Evolutionary conservation across 1,284 basidiomycete species (phyloP).

Genomic region (Clitocybe nebularis): DNA sequence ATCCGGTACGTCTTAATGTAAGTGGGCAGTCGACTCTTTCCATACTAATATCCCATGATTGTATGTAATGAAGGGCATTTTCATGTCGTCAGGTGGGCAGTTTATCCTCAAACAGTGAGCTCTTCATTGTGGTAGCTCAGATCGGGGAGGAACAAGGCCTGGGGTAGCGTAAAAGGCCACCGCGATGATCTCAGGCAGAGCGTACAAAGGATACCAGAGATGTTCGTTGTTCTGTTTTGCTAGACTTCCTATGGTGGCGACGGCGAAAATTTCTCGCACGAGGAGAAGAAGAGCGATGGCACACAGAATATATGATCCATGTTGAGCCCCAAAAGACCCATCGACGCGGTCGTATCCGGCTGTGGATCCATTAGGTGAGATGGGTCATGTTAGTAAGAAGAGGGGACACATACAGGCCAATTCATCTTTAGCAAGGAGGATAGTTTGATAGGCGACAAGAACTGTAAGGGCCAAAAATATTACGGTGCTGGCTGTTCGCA

Average conservation of each 20-base stretch:
- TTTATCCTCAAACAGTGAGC: too few relatives aligned
- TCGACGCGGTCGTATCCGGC: slow-evolving; percentile 8
- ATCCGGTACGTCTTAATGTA: too few relatives aligned
- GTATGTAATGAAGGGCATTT: too few relatives aligned
- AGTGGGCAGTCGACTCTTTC: too few relatives aligned
- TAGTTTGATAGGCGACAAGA: slow-evolving; percentile 35
- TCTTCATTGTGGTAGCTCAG: slow-evolving; percentile 9
- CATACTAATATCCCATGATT: too few relatives aligned
- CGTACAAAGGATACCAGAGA: slow-evolving; percentile 42
- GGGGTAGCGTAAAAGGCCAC: slow-evolving; percentile 36
- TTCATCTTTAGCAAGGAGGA: slow-evolving; percentile 26
- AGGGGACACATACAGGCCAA: slow-evolving; percentile 14
- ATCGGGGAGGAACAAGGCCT: slow-evolving; percentile 34
- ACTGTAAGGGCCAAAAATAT: slow-evolving; percentile 44
- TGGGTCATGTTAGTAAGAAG: not conserved
- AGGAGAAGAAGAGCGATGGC: slow-evolving; percentile 36
- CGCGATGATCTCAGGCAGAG: slow-evolving; percentile 40
- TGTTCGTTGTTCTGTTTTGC: slow-evolving; percentile 33
- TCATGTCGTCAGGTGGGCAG: too few relatives aligned
- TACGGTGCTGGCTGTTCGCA: slow-evolving; percentile 33
- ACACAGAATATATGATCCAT: slow-evolving; percentile 32
- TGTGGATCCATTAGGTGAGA: not conserved
- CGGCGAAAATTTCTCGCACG: slow-evolving; percentile 36
- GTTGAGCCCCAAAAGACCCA: slow-evolving; percentile 22
- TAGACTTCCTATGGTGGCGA: slow-evolving; percentile 26